These are phyloP conservation scores for Gentiana straminea DNA, from an alignment of 257 asterid species.

Conservation along the genomic window DNA sequence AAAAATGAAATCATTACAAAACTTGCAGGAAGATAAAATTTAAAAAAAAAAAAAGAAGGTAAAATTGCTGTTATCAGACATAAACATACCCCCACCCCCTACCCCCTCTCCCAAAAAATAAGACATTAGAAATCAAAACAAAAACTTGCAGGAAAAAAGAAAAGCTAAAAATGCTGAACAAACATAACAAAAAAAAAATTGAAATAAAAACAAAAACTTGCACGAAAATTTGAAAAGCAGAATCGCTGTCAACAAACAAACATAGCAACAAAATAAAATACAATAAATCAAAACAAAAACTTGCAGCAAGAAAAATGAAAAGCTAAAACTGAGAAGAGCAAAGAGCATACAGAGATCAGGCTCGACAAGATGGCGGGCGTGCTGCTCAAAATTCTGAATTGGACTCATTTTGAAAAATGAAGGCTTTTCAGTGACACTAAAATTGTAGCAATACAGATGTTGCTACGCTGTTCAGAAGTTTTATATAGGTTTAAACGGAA, in stretches of 20 bases:
- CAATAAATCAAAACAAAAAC: neutral
- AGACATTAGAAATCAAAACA: too few relatives aligned
- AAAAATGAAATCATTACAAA: neutral
- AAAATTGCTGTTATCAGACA: neutral
- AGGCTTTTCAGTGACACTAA: neutral
- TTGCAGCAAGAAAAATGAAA: neutral
- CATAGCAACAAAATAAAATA: too few relatives aligned
- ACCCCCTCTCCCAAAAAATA: too few relatives aligned
- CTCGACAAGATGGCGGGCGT: constrained; percentile 69
- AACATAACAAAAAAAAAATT: too few relatives aligned
- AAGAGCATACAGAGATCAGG: constrained; percentile 53
- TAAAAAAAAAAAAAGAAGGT: neutral
- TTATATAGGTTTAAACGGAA: too few relatives aligned
- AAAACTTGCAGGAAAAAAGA: too few relatives aligned
- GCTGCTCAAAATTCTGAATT: constrained; percentile 90
- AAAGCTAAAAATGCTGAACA: too few relatives aligned
- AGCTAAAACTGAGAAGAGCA: neutral
- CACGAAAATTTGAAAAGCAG: neutral
- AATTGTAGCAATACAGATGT: too few relatives aligned
- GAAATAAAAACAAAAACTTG: too few relatives aligned
- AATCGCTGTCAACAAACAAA: neutral
- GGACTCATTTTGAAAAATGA: constrained; percentile 50
- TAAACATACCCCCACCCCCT: too few relatives aligned
- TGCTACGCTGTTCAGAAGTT: too few relatives aligned
- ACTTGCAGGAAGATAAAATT: neutral